These are phyloP conservation scores for Verticillium tricorpus DNA, from an alignment of 2,329 filamentous ascomycete species.

Conservation along the genomic window DNA sequence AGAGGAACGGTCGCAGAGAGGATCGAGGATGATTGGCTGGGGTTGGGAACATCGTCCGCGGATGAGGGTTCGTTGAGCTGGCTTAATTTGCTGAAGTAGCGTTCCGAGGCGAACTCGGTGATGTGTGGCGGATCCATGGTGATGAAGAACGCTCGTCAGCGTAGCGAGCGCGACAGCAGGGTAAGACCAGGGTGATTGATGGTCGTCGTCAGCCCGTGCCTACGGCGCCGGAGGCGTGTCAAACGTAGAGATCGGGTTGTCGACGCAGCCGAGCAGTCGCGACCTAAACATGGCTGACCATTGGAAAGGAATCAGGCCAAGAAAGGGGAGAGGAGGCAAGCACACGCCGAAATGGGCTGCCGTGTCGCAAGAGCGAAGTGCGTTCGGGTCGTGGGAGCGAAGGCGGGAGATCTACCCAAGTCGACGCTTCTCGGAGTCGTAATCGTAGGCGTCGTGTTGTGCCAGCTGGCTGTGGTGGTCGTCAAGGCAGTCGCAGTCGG, in stretches of 20 bases:
- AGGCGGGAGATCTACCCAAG: background rate
- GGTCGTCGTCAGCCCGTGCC: constrained; percentile 2
- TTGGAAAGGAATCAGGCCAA: constrained; percentile 9
- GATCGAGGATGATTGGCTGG: background rate
- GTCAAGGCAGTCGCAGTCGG: background rate
- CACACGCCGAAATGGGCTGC: background rate
- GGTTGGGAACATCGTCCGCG: constrained; percentile 4
- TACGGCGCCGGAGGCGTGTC: constrained; percentile 2
- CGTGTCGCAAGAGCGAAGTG: background rate
- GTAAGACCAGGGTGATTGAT: constrained; percentile 12
- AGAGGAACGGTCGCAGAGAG: too few relatives aligned
- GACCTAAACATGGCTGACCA: constrained; percentile 28
- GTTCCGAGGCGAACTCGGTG: constrained; percentile 62
- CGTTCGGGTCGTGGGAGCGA: background rate
- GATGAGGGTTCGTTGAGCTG: constrained; percentile 38
- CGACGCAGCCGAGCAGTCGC: constrained; percentile 18
- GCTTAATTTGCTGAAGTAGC: constrained; percentile 58
- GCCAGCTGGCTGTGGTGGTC: background rate
- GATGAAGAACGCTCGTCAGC: constrained; percentile 11
- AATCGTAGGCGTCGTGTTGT: background rate
- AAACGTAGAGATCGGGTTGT: constrained; percentile 11
- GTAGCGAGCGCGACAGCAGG: constrained; percentile 12
- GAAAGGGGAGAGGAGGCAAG: background rate
- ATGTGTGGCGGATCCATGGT: constrained; percentile 59
- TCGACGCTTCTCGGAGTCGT: background rate